A percentile compares a stretch with the other conserved stretches of the same genome.
Evolutionary conservation across 202 grass and related monocot species (phyloP).

Genomic region (Sporobolus alterniflorus): DNA sequence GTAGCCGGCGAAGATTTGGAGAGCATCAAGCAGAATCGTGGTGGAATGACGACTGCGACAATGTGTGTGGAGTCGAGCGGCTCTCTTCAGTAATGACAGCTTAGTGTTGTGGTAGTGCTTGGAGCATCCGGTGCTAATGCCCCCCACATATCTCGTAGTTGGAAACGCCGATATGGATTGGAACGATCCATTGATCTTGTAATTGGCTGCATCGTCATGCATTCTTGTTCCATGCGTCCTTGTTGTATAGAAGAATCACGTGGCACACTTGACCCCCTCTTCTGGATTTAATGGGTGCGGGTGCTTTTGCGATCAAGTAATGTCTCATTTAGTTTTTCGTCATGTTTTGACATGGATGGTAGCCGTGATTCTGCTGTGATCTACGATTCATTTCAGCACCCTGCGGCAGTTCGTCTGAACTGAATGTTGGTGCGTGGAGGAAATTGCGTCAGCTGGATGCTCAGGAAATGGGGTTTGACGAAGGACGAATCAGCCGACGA

Average conservation of each 20-base stretch:
- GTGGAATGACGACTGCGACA: slow-evolving; percentile 91
- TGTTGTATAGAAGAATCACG: slow-evolving; percentile 40
- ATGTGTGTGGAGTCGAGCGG: slow-evolving; percentile 72
- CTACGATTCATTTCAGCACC: neutral
- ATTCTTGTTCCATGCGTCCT: neutral
- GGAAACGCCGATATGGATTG: neutral
- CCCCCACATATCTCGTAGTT: neutral
- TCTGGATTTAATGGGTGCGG: no score
- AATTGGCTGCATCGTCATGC: neutral
- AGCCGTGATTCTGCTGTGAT: neutral
- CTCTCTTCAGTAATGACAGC: slow-evolving; percentile 67
- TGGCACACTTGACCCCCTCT: no score
- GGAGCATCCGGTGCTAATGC: no score
- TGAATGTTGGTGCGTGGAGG: neutral
- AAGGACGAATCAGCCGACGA: slow-evolving; percentile 1
- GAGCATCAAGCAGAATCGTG: slow-evolving; percentile 94
- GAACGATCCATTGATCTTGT: neutral
- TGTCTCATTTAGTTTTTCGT: neutral
- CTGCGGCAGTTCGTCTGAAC: neutral
- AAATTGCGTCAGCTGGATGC: neutral
- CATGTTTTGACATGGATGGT: neutral
- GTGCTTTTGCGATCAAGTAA: no score
- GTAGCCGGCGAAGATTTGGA: slow-evolving; percentile 82
- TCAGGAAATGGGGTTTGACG: neutral
- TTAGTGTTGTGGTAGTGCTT: neutral